Evolutionary conservation across 2,329 filamentous ascomycete genomes (phyloP), one percentile per base, ranked within the genome.

Genomic region (Talaromyces albobiverticillius): DNA sequence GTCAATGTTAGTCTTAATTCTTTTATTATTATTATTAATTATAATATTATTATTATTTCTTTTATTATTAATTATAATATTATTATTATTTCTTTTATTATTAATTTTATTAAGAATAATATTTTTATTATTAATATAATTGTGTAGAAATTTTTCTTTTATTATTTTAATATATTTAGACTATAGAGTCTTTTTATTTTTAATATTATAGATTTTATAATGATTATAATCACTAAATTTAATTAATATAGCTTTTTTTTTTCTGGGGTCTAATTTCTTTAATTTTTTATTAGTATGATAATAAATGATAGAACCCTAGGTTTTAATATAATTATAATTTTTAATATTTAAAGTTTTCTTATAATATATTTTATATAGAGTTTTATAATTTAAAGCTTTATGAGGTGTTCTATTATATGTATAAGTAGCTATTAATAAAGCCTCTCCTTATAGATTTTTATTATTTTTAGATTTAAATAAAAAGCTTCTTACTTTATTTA

Each of bases 401-500:
- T 45, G 22, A 3, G 22, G 41, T n/a, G 41, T 45, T 45, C 41
- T 45, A 26, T 45, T 45, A 45, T 45, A 45, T 45, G 25, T 45
- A 45, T 25, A 45, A 29, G 22, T 26, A 7, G 22, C 22, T 16
- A 10, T 20, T 45, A 25, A 25, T 45, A 45, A n/a, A 45, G 41
- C 41, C 16, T 45, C 41, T 5, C 41, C 22, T 16, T 23, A 26
- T 26, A 45, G 22, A 26, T 45, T 25, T 45, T 45, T 45, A 45
- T 45, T 45, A n/a, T 1, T n/a, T 8, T 45, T 45, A 14, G 41
- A 45, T 25, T 1, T 45, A 45, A 45, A 45, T 45, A 45, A 45
- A 20, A 45, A 26, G 4, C 41, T 45, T 45, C 41, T 45, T 45
- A 45, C 41, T 45, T 45, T 45, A 45, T 45, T 45, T 26, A 45